Base-by-base conservation (phyloP, 2,329 filamentous ascomycete genomes). In the Pezicula neosporulosa region DNA sequence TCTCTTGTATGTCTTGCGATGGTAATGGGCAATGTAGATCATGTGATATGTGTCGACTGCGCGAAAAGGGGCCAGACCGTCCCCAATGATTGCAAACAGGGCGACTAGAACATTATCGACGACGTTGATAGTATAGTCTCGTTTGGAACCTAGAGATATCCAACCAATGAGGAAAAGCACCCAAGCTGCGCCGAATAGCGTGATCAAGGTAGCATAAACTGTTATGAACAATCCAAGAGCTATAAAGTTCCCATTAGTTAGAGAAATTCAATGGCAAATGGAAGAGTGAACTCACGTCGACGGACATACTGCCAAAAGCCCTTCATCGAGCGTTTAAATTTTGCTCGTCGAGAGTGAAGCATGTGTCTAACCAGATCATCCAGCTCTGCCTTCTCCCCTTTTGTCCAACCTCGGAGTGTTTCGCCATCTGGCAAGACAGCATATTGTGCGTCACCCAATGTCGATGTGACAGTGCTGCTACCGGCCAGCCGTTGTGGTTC, bases 351-450 rank as follows among this genome's bases (percentile, higher is more conserved):
- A 12, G 90, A 95, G 67, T 95, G 90, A 44, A 95, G 71, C 82
- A 92, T 89, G 65, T 95, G 90, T 42, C 90, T 80, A n/a, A 95
- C 90, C 63, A 91, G 86, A 59, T 95, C 90, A 60, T 95, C 90
- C 35, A 95, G 72, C 64, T 89, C 84, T 51, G 77, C 78, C 63
- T 90, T 85, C 57, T 95, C 89, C 37, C 83, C 81, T 3, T 78
- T 76, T 3, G 73, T 83, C 90, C 90, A 95, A n/a, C 86, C 87
- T 9, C 86, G 82, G 0, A 95, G 74, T 2, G 77, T 82, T 16
- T 82, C 77, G 4, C 86, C 86, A 51, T 91, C 85, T 0, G 90
- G 90, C 1, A 93, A 76, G 6, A 93, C 85, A 19, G 90, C 90
- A 65, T 89, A 94, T 50, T 85, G 86, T 0, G 85, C 82, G 3